A percentile compares a stretch with the other conserved stretches of the same genome.
These are phyloP conservation scores for Candida fluviatilis DNA, from an alignment of 805 yeast genomes.

Conservation along the genomic window DNA sequence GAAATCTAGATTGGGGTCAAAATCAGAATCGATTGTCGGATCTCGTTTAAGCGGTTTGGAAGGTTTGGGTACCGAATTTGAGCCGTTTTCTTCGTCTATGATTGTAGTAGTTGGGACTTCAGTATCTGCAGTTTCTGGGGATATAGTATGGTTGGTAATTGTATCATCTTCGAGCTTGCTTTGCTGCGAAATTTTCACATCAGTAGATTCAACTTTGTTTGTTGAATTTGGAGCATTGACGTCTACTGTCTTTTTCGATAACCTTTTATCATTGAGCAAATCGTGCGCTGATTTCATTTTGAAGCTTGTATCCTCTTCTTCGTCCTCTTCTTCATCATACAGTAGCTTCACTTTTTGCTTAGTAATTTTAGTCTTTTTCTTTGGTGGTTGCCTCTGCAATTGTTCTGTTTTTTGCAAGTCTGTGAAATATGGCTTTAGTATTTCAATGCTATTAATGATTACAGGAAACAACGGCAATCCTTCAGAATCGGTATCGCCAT, in stretches of 20 bases:
- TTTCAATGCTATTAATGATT: slow-evolving; percentile 33
- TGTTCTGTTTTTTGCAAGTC: slow-evolving; percentile 22
- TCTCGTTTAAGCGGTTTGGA: slow-evolving; percentile 10
- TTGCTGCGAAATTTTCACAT: background rate
- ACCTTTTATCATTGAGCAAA: slow-evolving; percentile 5
- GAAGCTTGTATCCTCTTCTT: slow-evolving; percentile 29
- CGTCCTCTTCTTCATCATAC: slow-evolving; percentile 27
- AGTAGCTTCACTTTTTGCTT: slow-evolving; percentile 22
- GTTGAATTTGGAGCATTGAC: background rate
- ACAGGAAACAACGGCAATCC: slow-evolving; percentile 52
- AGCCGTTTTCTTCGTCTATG: background rate
- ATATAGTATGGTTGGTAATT: background rate
- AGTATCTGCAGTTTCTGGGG: background rate
- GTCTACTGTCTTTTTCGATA: background rate
- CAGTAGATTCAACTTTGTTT: background rate
- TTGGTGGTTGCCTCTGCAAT: slow-evolving; percentile 3
- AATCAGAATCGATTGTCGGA: slow-evolving; percentile 20
- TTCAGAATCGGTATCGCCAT: slow-evolving; percentile 38
- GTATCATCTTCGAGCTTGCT: background rate
- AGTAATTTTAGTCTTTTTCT: slow-evolving; percentile 11
- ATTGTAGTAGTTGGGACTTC: background rate
- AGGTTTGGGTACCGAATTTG: background rate
- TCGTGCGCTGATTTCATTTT: slow-evolving; percentile 44
- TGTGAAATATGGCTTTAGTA: slow-evolving; percentile 47
- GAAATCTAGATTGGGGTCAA: slow-evolving; percentile 22